Base-by-base conservation (phyloP, 768 basidiomycete genomes). In the Phylloporus arenicola region DNA sequence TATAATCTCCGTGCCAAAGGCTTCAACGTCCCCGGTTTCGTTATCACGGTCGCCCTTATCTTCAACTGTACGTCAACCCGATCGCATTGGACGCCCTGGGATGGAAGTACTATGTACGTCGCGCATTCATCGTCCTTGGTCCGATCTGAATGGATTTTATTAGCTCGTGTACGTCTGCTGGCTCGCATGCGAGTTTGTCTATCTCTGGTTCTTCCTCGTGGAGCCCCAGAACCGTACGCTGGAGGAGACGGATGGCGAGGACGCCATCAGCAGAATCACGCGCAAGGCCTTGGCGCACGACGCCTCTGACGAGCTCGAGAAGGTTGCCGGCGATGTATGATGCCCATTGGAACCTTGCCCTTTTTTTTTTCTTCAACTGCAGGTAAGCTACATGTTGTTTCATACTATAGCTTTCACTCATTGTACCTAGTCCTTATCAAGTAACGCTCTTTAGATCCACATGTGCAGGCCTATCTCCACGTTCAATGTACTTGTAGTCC, bases 1-100 rank as follows among this genome's bases (percentile, higher is more conserved):
- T 92, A 77, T 72, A 70, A 73, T 27, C 73, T 93, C 50, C 89
- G 91, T 66, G 89, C 89, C 57, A 92, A 91, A 75, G 88, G 90
- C 47, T 83, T 89, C 74, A 86, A 77, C 56, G 61, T 92, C 48
- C 88, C 92, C 76, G 86, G 81, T 70, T 86, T 92, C 64, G 70
- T 79, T 52, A 80, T 89, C 64, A 88, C 87, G 12, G 57, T 85
- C 48, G 78, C 89, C 6, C 81, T 92, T 57, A 87, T 94, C 67
- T 89, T 94, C 70, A 92, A 91, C 65, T 88, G 70, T 88, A 91
- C 62, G 81, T 84, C 65, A 92, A 92, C 73, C 90, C 88, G 31
- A 78, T 89, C 64, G 88, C 86, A 30, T 72, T 90, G 39, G 74
- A 75, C 6, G 50, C 62, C 33, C 71, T 90, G 44, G 71, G 63